phyloP scores from a whole-genome alignment of 148 eudicot genomes.

The Amaranthus cruentus region DNA sequence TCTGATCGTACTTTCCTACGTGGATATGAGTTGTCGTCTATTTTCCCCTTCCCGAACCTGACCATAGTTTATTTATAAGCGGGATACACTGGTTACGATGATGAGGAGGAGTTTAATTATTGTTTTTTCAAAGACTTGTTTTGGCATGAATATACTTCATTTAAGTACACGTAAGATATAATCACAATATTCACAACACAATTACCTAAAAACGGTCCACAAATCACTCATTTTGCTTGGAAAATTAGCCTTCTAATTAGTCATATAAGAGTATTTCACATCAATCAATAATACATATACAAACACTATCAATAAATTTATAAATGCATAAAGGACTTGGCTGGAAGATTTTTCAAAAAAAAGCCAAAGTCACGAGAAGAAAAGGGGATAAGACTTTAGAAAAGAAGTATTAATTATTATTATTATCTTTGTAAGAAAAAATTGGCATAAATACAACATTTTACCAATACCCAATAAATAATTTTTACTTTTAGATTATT shows the following conservation, averaged over 20 bases:
- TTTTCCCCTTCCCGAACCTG: too few relatives aligned
- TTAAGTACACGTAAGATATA: background rate
- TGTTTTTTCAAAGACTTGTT: too few relatives aligned
- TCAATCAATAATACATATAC: background rate
- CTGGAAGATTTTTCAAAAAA: slow-evolving; percentile 2
- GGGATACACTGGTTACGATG: too few relatives aligned
- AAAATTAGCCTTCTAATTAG: background rate
- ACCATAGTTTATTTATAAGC: too few relatives aligned
- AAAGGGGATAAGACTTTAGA: slow-evolving; percentile 20
- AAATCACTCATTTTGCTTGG: background rate
- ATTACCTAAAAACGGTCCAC: background rate
- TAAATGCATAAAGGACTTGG: slow-evolving; percentile 19
- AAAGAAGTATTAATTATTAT: slow-evolving; percentile 2
- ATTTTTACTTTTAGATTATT: too few relatives aligned
- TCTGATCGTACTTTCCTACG: too few relatives aligned
- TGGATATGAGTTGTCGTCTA: too few relatives aligned
- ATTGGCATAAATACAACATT: too few relatives aligned
- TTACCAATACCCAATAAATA: too few relatives aligned
- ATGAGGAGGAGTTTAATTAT: too few relatives aligned
- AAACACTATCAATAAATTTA: background rate
- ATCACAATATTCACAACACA: background rate
- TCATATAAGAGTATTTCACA: background rate
- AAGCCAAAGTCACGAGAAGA: slow-evolving; percentile 9
- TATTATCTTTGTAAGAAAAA: too few relatives aligned
- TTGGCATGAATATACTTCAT: too few relatives aligned